Evolutionary conservation across 495 filamentous ascomycete genomes (phyloP).

Genomic region (Saxispiralis lemnorum): DNA sequence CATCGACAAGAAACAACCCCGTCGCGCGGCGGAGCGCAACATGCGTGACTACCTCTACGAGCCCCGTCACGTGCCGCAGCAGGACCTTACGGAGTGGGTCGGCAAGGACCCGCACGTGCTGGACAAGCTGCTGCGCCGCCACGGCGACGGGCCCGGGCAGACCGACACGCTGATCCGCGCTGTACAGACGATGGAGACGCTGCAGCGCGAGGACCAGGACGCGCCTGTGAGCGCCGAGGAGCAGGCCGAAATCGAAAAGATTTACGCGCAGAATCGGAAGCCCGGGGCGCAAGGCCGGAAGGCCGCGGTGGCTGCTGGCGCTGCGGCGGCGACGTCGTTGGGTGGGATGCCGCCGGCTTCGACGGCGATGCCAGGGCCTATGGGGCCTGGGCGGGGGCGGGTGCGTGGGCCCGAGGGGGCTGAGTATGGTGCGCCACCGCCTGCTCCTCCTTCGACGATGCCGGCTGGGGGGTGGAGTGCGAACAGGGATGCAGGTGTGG

Average conservation of each 20-base stretch:
- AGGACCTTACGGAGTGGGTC: constrained; percentile 34
- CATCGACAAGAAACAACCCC: constrained; percentile 64
- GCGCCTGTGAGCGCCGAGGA: constrained; percentile 42
- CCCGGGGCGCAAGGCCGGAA: constrained; percentile 16
- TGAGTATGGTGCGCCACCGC: background rate
- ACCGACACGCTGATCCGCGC: constrained; percentile 27
- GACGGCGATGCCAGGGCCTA: too few species aligned
- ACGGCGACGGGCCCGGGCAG: background rate
- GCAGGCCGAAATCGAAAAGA: constrained; percentile 27
- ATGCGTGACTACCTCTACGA: constrained; percentile 37
- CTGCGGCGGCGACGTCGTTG: background rate
- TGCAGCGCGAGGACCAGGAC: constrained; percentile 35
- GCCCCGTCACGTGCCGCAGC: constrained; percentile 33
- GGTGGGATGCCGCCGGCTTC: background rate
- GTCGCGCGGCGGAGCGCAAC: constrained; percentile 35
- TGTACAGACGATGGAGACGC: constrained; percentile 40
- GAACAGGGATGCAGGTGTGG: too few species aligned
- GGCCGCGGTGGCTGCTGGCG: background rate
- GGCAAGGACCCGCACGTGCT: constrained; percentile 53
- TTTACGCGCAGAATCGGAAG: constrained; percentile 27
- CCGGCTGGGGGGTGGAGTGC: background rate
- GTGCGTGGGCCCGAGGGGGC: too few species aligned
- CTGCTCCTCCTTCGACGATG: background rate
- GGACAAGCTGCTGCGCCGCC: constrained; percentile 40
- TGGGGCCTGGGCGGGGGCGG: too few species aligned